A percentile compares a stretch with the other conserved stretches of the same genome.
phyloP scores from a whole-genome alignment of 495 filamentous ascomycete genomes.

The Xylaria nigripes region DNA sequence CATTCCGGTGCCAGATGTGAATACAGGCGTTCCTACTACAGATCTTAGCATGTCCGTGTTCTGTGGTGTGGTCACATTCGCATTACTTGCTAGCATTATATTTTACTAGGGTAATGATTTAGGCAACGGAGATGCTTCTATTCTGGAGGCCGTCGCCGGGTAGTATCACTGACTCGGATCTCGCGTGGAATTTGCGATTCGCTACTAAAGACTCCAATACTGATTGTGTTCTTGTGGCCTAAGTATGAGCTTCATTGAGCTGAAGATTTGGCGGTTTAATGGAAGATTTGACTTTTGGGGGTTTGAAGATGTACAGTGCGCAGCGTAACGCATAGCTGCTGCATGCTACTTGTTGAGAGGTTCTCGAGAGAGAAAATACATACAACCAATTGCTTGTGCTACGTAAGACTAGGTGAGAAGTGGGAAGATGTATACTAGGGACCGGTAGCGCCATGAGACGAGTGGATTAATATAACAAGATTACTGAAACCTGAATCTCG shows the following conservation, averaged over 20 bases:
- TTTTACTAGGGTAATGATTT: constrained; percentile 1
- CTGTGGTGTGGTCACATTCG: not conserved
- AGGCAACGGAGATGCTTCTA: not conserved
- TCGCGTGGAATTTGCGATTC: not conserved
- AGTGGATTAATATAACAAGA: no score
- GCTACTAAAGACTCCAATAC: not conserved
- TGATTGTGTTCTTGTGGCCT: not conserved
- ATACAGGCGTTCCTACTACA: not conserved
- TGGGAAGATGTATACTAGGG: constrained; percentile 9
- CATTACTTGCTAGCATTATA: not conserved
- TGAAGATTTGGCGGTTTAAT: not conserved
- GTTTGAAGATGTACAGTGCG: constrained; percentile 11
- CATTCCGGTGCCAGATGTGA: not conserved
- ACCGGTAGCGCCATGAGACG: not conserved
- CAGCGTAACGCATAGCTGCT: constrained; percentile 9
- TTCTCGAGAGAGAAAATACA: constrained; percentile 1
- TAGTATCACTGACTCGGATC: not conserved
- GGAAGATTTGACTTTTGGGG: constrained; percentile 9
- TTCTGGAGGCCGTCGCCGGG: not conserved
- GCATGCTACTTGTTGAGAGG: constrained; percentile 7
- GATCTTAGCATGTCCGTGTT: not conserved
- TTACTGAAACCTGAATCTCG: no score
- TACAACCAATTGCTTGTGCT: constrained; percentile 9
- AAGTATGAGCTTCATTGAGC: not conserved
- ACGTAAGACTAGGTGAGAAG: not conserved